These are phyloP conservation scores for Aspergillus kassunensis DNA, from an alignment of 495 filamentous ascomycete genomes.

Conservation along the genomic window DNA sequence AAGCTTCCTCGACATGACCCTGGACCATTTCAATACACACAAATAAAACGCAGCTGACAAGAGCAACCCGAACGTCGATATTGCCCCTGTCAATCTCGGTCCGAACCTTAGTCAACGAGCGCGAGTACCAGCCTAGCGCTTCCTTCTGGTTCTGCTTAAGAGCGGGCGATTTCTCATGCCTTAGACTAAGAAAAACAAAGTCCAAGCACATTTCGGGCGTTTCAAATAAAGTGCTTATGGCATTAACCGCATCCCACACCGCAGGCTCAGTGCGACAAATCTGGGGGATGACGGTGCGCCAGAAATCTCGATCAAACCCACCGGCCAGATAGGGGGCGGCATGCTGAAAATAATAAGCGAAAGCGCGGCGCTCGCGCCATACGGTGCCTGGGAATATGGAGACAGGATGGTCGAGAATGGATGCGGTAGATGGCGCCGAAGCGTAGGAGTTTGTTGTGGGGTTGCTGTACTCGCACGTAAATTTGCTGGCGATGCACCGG, in stretches of 20 bases:
- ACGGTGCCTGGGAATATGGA: not conserved
- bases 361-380: slow-evolving; percentile 34
- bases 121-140: slow-evolving; percentile 40
- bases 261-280: slow-evolving; percentile 52
- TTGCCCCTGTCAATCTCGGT: slow-evolving; percentile 25
- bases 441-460: not conserved
- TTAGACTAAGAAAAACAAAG: too few species aligned
- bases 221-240: slow-evolving; percentile 50
- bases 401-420: not conserved
- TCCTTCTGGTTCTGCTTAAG: slow-evolving; percentile 8
- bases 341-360: slow-evolving; percentile 50
- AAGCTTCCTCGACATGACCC: slow-evolving; percentile 42
- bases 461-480: slow-evolving; percentile 36
- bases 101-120: slow-evolving; percentile 37
- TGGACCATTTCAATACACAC: slow-evolving; percentile 52
- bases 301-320: slow-evolving; percentile 46
- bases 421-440: not conserved
- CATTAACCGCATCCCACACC: slow-evolving; percentile 48
- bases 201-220: slow-evolving; percentile 8
- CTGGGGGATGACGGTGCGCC: slow-evolving; percentile 50
- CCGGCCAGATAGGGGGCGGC: slow-evolving; percentile 45
- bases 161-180: not conserved
- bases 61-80: slow-evolving; percentile 33
- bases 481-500: slow-evolving; percentile 50
- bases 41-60: slow-evolving; percentile 51